Evolutionary conservation across 257 asterid genomes (phyloP).

Genomic region (Ocimum tenuiflorum): DNA sequence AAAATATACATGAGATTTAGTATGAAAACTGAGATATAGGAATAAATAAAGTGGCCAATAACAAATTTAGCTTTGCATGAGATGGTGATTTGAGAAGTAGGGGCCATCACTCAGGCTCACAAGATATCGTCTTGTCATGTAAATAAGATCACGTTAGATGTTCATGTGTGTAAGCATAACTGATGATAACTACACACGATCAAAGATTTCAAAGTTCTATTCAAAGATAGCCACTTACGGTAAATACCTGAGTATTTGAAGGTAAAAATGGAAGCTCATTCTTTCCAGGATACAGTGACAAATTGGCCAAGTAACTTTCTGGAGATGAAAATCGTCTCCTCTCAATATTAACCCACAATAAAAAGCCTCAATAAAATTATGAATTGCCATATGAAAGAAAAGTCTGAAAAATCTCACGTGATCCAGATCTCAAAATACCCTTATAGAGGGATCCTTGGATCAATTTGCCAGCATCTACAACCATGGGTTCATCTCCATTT

Average conservation of each 20-base stretch:
- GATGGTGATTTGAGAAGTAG: no score
- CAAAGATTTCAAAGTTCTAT: background rate
- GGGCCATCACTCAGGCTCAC: no score
- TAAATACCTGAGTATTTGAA: slow-evolving; percentile 69
- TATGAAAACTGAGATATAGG: background rate
- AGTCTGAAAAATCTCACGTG: slow-evolving; percentile 52
- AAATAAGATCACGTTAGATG: no score
- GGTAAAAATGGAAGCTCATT: slow-evolving; percentile 89
- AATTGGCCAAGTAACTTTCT: slow-evolving; percentile 96
- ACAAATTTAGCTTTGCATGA: background rate
- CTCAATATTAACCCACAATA: slow-evolving; percentile 6
- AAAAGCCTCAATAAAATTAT: background rate
- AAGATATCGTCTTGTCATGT: background rate
- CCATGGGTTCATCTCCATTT: slow-evolving; percentile 36
- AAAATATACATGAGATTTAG: background rate
- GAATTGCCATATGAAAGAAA: slow-evolving; percentile 16
- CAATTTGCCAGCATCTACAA: slow-evolving; percentile 51
- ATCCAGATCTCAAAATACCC: slow-evolving; percentile 56
- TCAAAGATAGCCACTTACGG: background rate
- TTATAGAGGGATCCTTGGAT: slow-evolving; percentile 68
- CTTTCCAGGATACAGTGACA: slow-evolving; percentile 90
- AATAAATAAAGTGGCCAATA: background rate
- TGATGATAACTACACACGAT: background rate
- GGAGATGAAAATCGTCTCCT: slow-evolving; percentile 23
- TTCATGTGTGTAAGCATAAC: no score